Base-by-base conservation (phyloP, 495 filamentous ascomycete genomes). In the Penicillium egyptiacum region DNA sequence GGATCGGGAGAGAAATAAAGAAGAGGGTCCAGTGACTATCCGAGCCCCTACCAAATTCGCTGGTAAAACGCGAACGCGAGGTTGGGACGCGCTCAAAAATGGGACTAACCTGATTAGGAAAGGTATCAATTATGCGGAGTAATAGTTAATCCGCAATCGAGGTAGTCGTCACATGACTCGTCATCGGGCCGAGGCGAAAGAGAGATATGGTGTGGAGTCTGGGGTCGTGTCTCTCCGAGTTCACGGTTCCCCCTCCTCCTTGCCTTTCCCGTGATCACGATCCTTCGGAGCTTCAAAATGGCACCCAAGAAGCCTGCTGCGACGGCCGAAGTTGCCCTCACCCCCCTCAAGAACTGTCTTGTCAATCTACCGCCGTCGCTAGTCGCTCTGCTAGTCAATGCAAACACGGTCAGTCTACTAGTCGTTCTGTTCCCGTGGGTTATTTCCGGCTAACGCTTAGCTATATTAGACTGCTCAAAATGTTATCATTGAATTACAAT, bases 361-460 rank as follows among this genome's bases (percentile, higher is more conserved):
- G 89, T 96, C 60, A 98, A 98, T 70, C 81, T 98, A 17, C 94
- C 94, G 28, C 70, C 87, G n/a, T 89, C 90, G 4, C 78, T 97
- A 25, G 90, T 92, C 44, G 83, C 85, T 14, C 71, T 96, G 44
- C 83, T 98, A 54, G 83, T 91, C 61, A 93, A 89, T 72, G 83
- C 91, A 57, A 95, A 97, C 72, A 89, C 92, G 39, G 89, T 95
- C 78, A 73, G 89, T 68, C 28, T 39, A 17, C 35, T 42, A 56
- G 22, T n/a, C 39, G 41, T 12, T 25, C n/a, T 2, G 20, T 19
- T 5, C 19, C 48, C 42, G 44, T 42, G 33, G n/a, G 14, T 14
- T 37, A 42, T 59, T 33, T 33, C 22, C 17, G 17, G 50, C 66
- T 69, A 57, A 69, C 31, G 5, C 19, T 8, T 45, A 10, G 43